Evolutionary conservation across 805 yeast species (phyloP), one percentile per base, ranked within the genome.

Genomic region (Wickerhamomyces canadensis): DNA sequence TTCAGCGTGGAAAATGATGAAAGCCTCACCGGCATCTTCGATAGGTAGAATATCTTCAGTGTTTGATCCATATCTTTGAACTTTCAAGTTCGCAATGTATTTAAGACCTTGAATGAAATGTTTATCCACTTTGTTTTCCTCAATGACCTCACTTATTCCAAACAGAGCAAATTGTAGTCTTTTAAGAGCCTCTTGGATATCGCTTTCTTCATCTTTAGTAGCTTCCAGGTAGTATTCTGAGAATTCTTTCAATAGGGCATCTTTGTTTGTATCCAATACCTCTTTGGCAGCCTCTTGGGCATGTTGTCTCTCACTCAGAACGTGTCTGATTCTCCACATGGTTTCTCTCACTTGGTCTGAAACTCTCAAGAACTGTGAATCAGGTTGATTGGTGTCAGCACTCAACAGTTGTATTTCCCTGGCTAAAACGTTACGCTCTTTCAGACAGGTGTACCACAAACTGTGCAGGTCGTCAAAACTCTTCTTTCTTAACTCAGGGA

Each of bases 391-490:
- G n/a, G 61, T 57, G 17, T 64, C 65, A 19, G 65, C 64, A 25
- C 56, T 69, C 40, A 73, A 70, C 47, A 85, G 68, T 45, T 81
- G 78, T 38, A 68, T 67, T 59, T 93, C 98, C 49, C 96, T 73
- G 24, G 78, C 78, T 39, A 91, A 60, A 12, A 76, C 64, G 58
- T 93, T 93, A 48, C 95, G 68, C 61, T 93, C 96, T 56, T 77
- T 84, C 47, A 91, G 62, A 48, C 89, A 78, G 31, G 82, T 71
- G 58, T 86, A 91, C 98, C 98, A 93, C 51, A 93, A 67, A 26
- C 78, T 74, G 61, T 93, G 98, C 50, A 93, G 67, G 57, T 93
- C 98, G 28, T 88, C 93, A 55, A 88, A 93, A 14, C 86, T 77
- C 61, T 93, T 93, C 44, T 94, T 74, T 58, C 98, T 78, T 51